These are phyloP conservation scores for Peterozyma xylosa DNA, from an alignment of 805 yeast species.

Conservation along the genomic window DNA sequence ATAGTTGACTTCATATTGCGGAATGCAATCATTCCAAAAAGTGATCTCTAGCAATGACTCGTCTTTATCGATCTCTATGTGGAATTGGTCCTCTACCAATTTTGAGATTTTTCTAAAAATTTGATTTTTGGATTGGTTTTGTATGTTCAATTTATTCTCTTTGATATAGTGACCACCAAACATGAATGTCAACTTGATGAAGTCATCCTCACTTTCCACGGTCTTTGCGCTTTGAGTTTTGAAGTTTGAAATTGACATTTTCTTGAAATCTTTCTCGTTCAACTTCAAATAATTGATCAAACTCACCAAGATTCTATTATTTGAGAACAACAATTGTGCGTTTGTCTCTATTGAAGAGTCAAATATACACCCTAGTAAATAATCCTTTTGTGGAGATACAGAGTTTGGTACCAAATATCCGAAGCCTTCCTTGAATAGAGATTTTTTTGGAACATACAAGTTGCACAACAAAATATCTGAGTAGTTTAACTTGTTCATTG, in stretches of 20 bases:
- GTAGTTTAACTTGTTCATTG: constrained; percentile 24
- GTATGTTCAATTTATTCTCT: constrained; percentile 1
- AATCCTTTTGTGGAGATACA: constrained; percentile 38
- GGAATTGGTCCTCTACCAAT: constrained; percentile 23
- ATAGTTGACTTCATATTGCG: constrained; percentile 75
- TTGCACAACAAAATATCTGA: constrained; percentile 60
- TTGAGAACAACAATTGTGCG: constrained; percentile 13
- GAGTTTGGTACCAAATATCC: constrained; percentile 78
- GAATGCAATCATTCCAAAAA: constrained; percentile 54
- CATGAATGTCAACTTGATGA: constrained; percentile 81
- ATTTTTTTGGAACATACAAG: constrained; percentile 43
- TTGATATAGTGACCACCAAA: constrained; percentile 64
- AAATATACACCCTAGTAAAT: constrained; percentile 78
- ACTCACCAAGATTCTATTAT: constrained; percentile 8
- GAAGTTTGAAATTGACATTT: constrained; percentile 9
- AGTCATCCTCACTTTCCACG: constrained; percentile 20
- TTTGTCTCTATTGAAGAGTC: constrained; percentile 79
- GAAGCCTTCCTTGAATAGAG: constrained; percentile 53
- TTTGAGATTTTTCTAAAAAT: constrained; percentile 3
- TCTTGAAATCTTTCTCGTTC: constrained; percentile 12
- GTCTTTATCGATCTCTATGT: constrained; percentile 25
- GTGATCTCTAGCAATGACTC: constrained; percentile 12
- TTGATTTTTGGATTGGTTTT: constrained; percentile 5
- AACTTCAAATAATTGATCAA: constrained; percentile 12
- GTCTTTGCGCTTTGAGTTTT: background rate